Base-by-base conservation (phyloP, 1,284 basidiomycete species). In the Melampsora larici-populina region DNA sequence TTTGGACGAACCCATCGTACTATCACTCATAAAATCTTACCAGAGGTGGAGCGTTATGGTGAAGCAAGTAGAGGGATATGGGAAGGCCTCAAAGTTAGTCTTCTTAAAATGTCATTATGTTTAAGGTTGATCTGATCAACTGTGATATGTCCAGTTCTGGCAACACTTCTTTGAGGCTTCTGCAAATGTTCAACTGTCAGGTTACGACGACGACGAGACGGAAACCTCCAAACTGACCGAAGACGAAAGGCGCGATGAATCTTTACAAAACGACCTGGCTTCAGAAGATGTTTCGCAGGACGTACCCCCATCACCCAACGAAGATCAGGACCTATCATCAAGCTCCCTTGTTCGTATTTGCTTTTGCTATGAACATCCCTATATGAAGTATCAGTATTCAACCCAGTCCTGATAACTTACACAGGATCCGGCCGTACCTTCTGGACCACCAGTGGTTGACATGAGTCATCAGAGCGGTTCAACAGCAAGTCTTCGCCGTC, bases 161-260 rank as follows among this genome's bases (percentile, higher is more conserved):
- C 82, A 83, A 78, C 80, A 81, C 18, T 84, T 84, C 79, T 84
- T 83, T 78, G 83, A 84, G 70, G 80, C 82, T 24, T 81, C 82
- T 4, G 83, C 82, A 24, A 80, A 83, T 63, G 82, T 84, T 63
- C 81, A 82, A n/a, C 80, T 83, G 8, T 74, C 72, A 2, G 71
- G 46, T 40, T 65, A 74, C 36, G 26, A 36, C 33, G 70, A 72
- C 15, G 72, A 74, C 31, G 51, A 55, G 51, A 55, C 17, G 24
- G 51, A 55, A 2, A 24, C 51, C 24, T 55, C 51, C 5, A 55
- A 55, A 18, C 5, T 55, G 5, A 55, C 18, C 51, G 24, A 55
- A 24, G 36, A 36, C 9, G 18, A 4, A 55, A 24, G 18, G 5
- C 51, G 24, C 6, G 51, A 55, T 55, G 18, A 21, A 5, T 3